These are phyloP conservation scores for Parafenestella ontariensis DNA, from an alignment of 2,329 filamentous ascomycete species.

Conservation along the genomic window DNA sequence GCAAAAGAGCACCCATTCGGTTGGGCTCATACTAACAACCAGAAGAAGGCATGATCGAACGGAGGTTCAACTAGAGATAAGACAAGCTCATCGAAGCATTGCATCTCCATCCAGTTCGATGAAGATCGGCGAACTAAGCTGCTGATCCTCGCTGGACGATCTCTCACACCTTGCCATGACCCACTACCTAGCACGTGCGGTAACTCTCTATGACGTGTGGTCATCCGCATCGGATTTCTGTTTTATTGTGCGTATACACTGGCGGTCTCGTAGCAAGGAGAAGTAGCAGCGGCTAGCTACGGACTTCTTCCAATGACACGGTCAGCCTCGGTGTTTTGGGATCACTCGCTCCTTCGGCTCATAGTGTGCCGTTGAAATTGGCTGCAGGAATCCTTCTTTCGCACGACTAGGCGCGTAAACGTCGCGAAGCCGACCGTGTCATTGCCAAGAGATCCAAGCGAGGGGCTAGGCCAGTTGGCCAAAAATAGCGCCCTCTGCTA, in stretches of 20 bases:
- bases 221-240: neutral
- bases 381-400: neutral
- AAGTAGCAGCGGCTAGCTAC: neutral
- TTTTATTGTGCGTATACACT: neutral
- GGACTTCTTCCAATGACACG: neutral
- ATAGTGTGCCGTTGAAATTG: neutral
- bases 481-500: neutral
- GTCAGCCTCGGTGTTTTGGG: neutral
- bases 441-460: neutral
- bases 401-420: neutral
- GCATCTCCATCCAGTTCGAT: conserved; percentile 5
- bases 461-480: neutral
- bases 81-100: conserved; percentile 3
- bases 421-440: neutral
- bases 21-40: neutral
- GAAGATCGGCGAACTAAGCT: conserved; percentile 10
- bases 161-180: too few relatives aligned
- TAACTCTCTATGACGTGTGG: too few relatives aligned
- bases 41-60: neutral
- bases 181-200: too few relatives aligned
- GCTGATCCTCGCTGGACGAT: conserved; percentile 9
- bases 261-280: neutral
- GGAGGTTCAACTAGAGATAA: neutral
- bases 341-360: neutral
- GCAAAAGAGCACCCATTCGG: too few relatives aligned